phyloP scores from a whole-genome alignment of 164 flowering plant species.

The Vitis rupestris region DNA sequence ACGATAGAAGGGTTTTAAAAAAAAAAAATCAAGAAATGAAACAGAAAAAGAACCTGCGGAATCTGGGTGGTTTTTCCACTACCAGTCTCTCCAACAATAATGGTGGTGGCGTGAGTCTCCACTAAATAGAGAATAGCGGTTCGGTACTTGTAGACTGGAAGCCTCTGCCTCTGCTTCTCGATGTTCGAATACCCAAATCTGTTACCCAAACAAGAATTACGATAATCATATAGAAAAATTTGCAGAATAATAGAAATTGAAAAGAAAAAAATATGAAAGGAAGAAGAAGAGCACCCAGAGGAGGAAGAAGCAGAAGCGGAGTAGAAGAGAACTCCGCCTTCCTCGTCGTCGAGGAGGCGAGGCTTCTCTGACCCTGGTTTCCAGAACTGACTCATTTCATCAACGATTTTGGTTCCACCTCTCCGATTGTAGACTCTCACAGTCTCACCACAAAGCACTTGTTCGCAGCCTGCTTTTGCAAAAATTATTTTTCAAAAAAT shows the following conservation, averaged over 20 bases:
- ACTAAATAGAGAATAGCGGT: constrained; percentile 78
- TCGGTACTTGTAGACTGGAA: constrained; percentile 81
- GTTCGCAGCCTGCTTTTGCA: no score
- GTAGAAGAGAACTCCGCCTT: constrained; percentile 80
- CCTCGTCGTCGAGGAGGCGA: constrained; percentile 83
- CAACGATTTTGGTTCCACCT: no score
- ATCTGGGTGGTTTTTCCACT: constrained; percentile 98
- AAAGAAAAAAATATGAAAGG: background rate
- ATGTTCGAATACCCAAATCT: constrained; percentile 60
- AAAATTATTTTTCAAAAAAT: no score
- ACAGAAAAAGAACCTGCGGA: constrained; percentile 62
- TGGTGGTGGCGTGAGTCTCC: constrained; percentile 81
- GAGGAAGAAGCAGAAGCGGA: constrained; percentile 50
- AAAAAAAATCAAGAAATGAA: background rate
- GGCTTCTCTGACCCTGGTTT: constrained; percentile 91
- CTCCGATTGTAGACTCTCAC: no score
- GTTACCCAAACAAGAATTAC: background rate
- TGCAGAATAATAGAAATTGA: background rate
- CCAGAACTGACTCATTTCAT: constrained; percentile 52
- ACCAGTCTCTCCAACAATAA: constrained; percentile 94
- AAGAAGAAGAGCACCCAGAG: constrained; percentile 30
- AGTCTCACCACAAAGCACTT: no score
- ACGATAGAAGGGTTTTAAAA: background rate
- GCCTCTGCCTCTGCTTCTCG: constrained; percentile 86
- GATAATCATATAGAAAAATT: background rate